A percentile compares a stretch with the other conserved stretches of the same genome.
phyloP scores from a whole-genome alignment of 2,329 filamentous ascomycete species.

The Thyridium curvatum region DNA sequence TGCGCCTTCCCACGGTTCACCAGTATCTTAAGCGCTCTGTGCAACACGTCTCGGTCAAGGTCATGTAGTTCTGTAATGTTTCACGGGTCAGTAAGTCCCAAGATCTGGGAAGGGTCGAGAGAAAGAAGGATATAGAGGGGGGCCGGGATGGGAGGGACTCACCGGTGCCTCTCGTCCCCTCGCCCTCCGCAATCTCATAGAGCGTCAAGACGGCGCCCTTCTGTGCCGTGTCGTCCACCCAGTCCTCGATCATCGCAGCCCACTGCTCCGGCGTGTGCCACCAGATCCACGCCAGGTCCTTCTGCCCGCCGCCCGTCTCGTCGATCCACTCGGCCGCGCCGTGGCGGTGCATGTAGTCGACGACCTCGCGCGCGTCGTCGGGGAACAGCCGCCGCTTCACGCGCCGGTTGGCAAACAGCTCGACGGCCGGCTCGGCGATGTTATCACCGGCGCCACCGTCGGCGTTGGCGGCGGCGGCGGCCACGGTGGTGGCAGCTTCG shows the following conservation, averaged over 20 bases:
- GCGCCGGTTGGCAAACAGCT: slow-evolving; percentile 51
- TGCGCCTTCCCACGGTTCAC: slow-evolving; percentile 91
- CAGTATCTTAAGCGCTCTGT: slow-evolving; percentile 70
- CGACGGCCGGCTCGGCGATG: slow-evolving; percentile 13
- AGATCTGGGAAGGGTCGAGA: too few relatives aligned
- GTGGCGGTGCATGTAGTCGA: slow-evolving; percentile 42
- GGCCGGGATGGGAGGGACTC: too few relatives aligned
- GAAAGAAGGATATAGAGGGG: too few relatives aligned
- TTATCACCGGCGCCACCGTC: slow-evolving; percentile 16
- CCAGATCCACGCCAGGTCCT: slow-evolving; percentile 65
- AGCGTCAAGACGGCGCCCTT: slow-evolving; percentile 84
- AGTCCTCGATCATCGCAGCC: slow-evolving; percentile 70
- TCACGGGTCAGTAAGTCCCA: slow-evolving; percentile 9
- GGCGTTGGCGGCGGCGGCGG: slow-evolving; percentile 13
- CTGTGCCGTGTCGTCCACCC: slow-evolving; percentile 84
- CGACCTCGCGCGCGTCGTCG: slow-evolving; percentile 48
- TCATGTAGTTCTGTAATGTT: slow-evolving; percentile 66
- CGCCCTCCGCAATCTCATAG: slow-evolving; percentile 87
- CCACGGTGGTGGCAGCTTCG: slow-evolving; percentile 7
- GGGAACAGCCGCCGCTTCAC: slow-evolving; percentile 44
- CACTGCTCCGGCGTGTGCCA: slow-evolving; percentile 89
- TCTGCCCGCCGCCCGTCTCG: slow-evolving; percentile 24
- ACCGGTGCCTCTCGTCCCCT: slow-evolving; percentile 66
- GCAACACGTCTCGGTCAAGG: slow-evolving; percentile 78
- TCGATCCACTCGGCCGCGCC: slow-evolving; percentile 54